Base-by-base conservation (phyloP, 305 asterid genomes). In the Fraxinus angustifolia region DNA sequence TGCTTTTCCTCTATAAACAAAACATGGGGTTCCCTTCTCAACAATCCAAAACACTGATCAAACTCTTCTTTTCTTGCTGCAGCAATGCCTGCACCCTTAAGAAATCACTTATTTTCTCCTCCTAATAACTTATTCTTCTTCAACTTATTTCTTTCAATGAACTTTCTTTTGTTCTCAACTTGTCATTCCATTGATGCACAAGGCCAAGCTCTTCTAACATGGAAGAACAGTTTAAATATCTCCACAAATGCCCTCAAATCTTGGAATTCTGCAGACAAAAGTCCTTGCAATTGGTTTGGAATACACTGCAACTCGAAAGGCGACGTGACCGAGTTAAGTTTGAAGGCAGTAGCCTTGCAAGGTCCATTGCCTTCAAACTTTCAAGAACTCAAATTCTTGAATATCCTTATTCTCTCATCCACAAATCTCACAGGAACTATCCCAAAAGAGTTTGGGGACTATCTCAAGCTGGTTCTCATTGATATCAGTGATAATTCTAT, bases 201-300 rank as follows among this genome's bases (percentile, higher is more conserved):
- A 84, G 91, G 90, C 67, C 90, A 85, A 82, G 92, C 92, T 84
- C 93, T 96, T 74, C 34, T 96, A 30, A 73, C 91, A 85, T 96
- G 99, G 99, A 94, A 90, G 86, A 74, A 79, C 83, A 84, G 87
- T 17, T 80, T 96, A 38, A 90, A 88, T 84, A 77, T 40, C 83
- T 83, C 97, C 0, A 14, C 83, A 19, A 79, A 86, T 72, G 84
- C 82, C 48, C 91, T 96, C 14, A 28, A 60, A 31, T 88, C 98
- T 0, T 96, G 99, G 99, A 85, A 82, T 28, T 28, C 90, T 48
- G 79, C 83, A 2, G 89, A 91, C 70, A 86, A 38, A 6, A 91
- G 70, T 50, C 97, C 97, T 17, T 96, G 99, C 87, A 74, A 8
- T 6, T 96, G 99, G 99, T 71, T 85, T 83, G 99, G 99, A n/a